Base-by-base conservation (phyloP, 1,139 yeast species). In the Yamadazyma siamensis region DNA sequence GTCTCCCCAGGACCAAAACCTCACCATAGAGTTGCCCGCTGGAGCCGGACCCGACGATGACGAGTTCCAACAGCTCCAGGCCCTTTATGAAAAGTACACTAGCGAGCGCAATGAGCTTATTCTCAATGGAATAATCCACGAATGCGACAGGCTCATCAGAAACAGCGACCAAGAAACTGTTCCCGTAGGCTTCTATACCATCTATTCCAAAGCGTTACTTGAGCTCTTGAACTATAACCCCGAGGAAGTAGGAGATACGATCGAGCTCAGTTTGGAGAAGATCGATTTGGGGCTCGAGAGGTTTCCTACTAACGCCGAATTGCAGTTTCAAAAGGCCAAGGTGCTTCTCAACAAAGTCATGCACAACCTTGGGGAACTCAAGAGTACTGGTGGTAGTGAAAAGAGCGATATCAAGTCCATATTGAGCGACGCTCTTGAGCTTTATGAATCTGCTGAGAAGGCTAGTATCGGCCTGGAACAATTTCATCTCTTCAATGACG, bases 101-200 rank as follows among this genome's bases (percentile, higher is more conserved):
- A 48, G 65, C 26, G 68, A 81, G 3, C 77, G 74, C 12, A 75
- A 72, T 41, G 87, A 73, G 52, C 61, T 71, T 40, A 74, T 87
- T 23, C 61, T 88, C 31, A 84, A 88, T 47, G 97, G 96, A 17
- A 72, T 91, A 4, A 75, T 91, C 13, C 96, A 91, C 49, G 97
- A 91, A 54, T 84, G 96, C 58, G 96, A 89, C 49, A 62, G 95
- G 27, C 54, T 87, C 24, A 65, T 87, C 43, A 69, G 95, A 46
- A 65, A 69, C 46, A 48, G 53, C 34, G 37, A 44, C 20, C 6
- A 28, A 7, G 41, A 41, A 13, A 39, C 47, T 28, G 52, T 84
- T 13, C 75, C 80, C 11, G 78, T 77, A 13, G 65, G 65, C 28
- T 86, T 87, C 55, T 85, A 86, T 50, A 62, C 80, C 6, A 74